Conservation (phyloP, 768 basidiomycete genomes). For the Tremella yokohamensis region DNA sequence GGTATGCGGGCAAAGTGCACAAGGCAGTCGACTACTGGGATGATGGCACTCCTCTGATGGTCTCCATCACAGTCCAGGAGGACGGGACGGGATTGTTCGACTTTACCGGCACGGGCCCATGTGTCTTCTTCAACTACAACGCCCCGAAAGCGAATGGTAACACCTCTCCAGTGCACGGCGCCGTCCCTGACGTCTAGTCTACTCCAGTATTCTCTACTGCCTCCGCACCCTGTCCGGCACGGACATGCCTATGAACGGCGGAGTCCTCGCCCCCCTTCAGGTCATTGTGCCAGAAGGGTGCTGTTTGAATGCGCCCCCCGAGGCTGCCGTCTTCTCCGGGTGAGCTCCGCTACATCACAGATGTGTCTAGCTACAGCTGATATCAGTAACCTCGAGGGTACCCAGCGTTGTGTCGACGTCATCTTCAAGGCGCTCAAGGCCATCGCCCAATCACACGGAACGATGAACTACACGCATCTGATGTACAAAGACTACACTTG, state of each 20-base stretch:
- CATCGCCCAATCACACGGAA: slow-evolving; percentile 14
- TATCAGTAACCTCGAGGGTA: too few species aligned
- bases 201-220: slow-evolving; percentile 43
- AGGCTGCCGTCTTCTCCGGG: slow-evolving; percentile 37
- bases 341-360: slow-evolving; percentile 39
- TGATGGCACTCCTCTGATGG: slow-evolving; percentile 44
- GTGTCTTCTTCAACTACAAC: slow-evolving; percentile 51
- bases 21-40: slow-evolving; percentile 59
- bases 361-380: too few species aligned
- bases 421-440: slow-evolving; percentile 38
- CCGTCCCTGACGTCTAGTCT: slow-evolving; percentile 8
- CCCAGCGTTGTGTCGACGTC: slow-evolving; percentile 18
- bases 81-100: slow-evolving; percentile 78
- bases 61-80: slow-evolving; percentile 71
- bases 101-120: slow-evolving; percentile 57
- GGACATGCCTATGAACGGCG: slow-evolving; percentile 83
- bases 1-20: neutral
- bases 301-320: slow-evolving; percentile 33
- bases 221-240: slow-evolving; percentile 49
- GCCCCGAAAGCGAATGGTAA: slow-evolving; percentile 28
- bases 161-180: too few species aligned
- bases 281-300: slow-evolving; percentile 35
- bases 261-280: slow-evolving; percentile 71
- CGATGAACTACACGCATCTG: neutral
- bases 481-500: too few species aligned